These are phyloP conservation scores for Bipolaris zeicola DNA, from an alignment of 2,329 filamentous ascomycete genomes.

Conservation along the genomic window DNA sequence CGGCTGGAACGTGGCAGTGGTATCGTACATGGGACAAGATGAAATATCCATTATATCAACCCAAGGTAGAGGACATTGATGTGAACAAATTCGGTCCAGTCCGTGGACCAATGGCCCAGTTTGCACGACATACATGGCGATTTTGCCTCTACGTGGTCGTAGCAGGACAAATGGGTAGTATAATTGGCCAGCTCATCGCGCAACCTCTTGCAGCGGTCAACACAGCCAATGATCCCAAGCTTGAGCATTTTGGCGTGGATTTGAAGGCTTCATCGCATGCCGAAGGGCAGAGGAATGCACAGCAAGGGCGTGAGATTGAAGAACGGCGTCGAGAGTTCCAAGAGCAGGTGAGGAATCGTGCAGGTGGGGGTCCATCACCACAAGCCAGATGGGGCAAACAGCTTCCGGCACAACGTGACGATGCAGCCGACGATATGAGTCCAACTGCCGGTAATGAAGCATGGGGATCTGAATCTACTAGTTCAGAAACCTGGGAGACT, in stretches of 20 bases:
- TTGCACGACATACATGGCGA: constrained; percentile 36
- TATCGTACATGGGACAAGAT: constrained; percentile 43
- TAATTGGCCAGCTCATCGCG: constrained; percentile 42
- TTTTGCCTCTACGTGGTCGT: constrained; percentile 34
- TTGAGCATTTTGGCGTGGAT: constrained; percentile 48
- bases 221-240: constrained; percentile 47
- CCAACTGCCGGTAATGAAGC: constrained; percentile 50
- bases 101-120: constrained; percentile 42
- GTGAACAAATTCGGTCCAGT: constrained; percentile 47
- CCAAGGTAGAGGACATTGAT: constrained; percentile 47
- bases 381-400: constrained; percentile 39
- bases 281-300: constrained; percentile 16
- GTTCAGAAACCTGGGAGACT: constrained; percentile 19
- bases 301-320: constrained; percentile 25
- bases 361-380: constrained; percentile 45
- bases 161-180: constrained; percentile 38
- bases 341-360: constrained; percentile 24
- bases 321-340: constrained; percentile 28
- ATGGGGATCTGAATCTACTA: constrained; percentile 24
- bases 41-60: constrained; percentile 52
- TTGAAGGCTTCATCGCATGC: constrained; percentile 35
- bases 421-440: constrained; percentile 49
- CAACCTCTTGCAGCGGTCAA: constrained; percentile 43
- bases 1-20: constrained; percentile 40
- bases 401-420: constrained; percentile 22